Evolutionary conservation across 1,284 basidiomycete species (phyloP).

Genomic region (Lignosus rhinocerotis): DNA sequence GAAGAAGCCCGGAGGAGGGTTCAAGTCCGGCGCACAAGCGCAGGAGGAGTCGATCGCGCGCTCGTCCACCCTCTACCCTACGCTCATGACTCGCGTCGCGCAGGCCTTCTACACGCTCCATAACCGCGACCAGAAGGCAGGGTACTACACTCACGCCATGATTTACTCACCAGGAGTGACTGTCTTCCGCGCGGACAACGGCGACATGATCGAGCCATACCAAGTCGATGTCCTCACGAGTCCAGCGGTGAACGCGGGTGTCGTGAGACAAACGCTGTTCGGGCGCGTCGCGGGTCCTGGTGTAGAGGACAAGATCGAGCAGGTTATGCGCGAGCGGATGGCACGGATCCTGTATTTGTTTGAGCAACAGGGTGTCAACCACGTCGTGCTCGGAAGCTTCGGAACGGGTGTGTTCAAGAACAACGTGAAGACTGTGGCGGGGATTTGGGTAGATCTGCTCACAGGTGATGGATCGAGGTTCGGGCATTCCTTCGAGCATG

Average conservation of each 20-base stretch:
- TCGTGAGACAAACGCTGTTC: conserved; percentile 42
- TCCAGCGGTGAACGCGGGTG: conserved; percentile 69
- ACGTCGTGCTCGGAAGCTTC: conserved; percentile 69
- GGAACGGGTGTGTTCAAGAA: conserved; percentile 75
- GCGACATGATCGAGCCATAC: conserved; percentile 53
- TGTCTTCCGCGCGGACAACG: conserved; percentile 57
- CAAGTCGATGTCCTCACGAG: conserved; percentile 63
- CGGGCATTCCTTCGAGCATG: conserved; percentile 53
- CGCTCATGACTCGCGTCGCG: conserved; percentile 52
- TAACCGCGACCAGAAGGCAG: conserved; percentile 45
- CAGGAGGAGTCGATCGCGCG: conserved; percentile 77
- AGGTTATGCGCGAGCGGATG: conserved; percentile 69
- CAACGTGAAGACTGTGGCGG: conserved; percentile 44
- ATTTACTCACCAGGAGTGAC: conserved; percentile 61
- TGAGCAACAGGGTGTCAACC: conserved; percentile 53
- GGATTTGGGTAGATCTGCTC: conserved; percentile 49
- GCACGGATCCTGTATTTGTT: conserved; percentile 63
- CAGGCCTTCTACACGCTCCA: conserved; percentile 61
- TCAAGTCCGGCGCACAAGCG: conserved; percentile 62
- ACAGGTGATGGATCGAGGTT: conserved; percentile 49
- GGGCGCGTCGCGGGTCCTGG: conserved; percentile 35
- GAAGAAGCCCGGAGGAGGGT: conserved; percentile 68
- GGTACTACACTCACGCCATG: conserved; percentile 70
- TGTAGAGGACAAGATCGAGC: conserved; percentile 52
- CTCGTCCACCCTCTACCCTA: conserved; percentile 61